Percentiles rank a stretch among this genome's conserved stretches.
phyloP scores from a whole-genome alignment of 169 alveolate genomes.

The Pseudocohnilembus persalinus region DNA sequence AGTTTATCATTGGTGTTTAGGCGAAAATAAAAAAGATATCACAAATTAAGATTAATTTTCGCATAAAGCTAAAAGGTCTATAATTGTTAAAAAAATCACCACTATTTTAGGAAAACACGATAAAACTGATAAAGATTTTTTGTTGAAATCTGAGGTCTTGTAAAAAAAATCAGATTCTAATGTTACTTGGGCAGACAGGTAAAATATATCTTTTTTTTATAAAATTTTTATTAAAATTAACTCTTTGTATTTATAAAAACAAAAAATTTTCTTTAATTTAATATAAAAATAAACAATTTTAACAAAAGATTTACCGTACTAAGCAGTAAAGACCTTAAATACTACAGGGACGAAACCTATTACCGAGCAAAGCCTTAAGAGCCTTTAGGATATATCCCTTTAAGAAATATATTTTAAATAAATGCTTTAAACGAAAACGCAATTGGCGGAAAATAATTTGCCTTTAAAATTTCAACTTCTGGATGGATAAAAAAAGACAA shows the following conservation, averaged over 20 bases:
- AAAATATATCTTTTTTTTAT: no score
- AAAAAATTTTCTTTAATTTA: no score
- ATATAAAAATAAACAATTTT: no score
- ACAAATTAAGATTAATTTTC: conserved; percentile 19
- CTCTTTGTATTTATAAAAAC: no score
- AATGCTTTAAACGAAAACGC: conserved; percentile 16
- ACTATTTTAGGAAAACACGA: not conserved
- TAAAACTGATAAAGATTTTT: not conserved
- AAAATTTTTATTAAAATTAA: no score
- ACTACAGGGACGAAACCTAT: not conserved
- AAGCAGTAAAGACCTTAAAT: not conserved
- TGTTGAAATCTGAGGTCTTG: no score
- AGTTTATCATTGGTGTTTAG: conserved; percentile 24
- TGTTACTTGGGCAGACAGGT: no score
- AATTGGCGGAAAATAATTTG: not conserved
- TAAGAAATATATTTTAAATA: conserved; percentile 14
- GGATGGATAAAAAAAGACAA: conserved; percentile 20
- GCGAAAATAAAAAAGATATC: conserved; percentile 10
- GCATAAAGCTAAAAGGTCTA: conserved; percentile 39
- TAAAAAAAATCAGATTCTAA: no score
- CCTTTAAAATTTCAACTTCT: conserved; percentile 5
- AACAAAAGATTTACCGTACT: not conserved
- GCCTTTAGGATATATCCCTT: conserved; percentile 11
- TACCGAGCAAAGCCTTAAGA: not conserved
- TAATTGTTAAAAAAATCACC: conserved; percentile 33